Evolutionary conservation across 345 rosid genomes (phyloP).

Genomic region (Chamaenerion angustifolium): DNA sequence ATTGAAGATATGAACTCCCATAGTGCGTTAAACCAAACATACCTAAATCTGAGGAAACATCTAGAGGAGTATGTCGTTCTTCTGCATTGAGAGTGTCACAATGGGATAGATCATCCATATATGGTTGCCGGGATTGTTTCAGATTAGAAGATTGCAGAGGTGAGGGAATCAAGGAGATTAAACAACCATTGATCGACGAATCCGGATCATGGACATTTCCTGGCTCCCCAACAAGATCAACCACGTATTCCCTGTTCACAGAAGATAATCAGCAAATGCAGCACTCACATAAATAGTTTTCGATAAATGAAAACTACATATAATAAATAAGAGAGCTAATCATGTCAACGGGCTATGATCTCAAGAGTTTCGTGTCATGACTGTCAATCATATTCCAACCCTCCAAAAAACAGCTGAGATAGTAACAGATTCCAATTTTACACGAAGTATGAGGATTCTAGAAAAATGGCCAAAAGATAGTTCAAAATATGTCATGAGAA

Average conservation of each 20-base stretch:
- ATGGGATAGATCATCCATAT: conserved; percentile 1
- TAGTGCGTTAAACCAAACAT: conserved; percentile 28
- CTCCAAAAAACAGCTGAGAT: too few species aligned
- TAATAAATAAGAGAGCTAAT: background rate
- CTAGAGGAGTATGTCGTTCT: conserved; percentile 15
- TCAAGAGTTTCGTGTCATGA: too few species aligned
- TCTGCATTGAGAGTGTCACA: conserved; percentile 20
- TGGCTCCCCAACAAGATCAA: conserved; percentile 89
- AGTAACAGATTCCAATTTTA: too few species aligned
- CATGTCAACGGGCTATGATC: too few species aligned
- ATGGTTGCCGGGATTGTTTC: conserved; percentile 31
- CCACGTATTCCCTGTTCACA: conserved; percentile 79
- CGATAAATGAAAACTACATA: background rate
- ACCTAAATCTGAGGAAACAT: conserved; percentile 9
- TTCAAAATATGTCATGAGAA: background rate
- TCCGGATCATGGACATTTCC: conserved; percentile 77
- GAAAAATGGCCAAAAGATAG: background rate
- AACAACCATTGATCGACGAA: conserved; percentile 71
- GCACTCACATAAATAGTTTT: background rate
- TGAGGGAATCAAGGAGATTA: conserved; percentile 41
- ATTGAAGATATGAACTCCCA: conserved; percentile 31
- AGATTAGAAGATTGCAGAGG: conserved; percentile 51
- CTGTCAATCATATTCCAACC: too few species aligned
- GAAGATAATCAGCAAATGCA: conserved; percentile 2
- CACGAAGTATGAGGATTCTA: background rate